Evolutionary conservation across 306 rosid species (phyloP).

Genomic region (Leucaena leucocephala): DNA sequence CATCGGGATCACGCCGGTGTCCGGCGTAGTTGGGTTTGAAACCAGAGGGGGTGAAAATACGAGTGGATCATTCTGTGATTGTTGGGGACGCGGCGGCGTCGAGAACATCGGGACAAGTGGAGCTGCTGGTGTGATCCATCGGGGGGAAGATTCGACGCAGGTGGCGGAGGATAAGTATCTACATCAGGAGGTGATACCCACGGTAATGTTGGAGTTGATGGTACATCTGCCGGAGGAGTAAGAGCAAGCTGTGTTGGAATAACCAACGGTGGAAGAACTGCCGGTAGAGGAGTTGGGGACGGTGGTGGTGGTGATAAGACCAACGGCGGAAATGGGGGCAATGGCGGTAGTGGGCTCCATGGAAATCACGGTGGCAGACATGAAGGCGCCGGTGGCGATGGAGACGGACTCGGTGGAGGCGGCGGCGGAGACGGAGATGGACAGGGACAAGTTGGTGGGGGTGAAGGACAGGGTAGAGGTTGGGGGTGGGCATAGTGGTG

Average conservation of each 20-base stretch:
- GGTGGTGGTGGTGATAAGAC: conserved; percentile 25
- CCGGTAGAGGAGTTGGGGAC: conserved; percentile 35
- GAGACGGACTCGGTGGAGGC: conserved; percentile 9
- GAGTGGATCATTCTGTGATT: conserved; percentile 44
- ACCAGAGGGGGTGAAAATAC: conserved; percentile 44
- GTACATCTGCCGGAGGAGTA: conserved; percentile 45
- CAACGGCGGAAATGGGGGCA: conserved; percentile 33
- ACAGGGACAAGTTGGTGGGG: neutral
- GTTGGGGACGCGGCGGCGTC: conserved; percentile 47
- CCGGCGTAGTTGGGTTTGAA: conserved; percentile 47
- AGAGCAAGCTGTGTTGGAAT: conserved; percentile 53
- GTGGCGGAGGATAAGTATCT: conserved; percentile 34
- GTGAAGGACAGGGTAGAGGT: neutral
- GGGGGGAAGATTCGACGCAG: conserved; percentile 36
- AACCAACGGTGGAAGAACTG: conserved; percentile 34
- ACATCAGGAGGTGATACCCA: conserved; percentile 51
- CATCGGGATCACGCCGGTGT: conserved; percentile 23
- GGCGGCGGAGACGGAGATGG: conserved; percentile 1
- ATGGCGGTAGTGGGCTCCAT: neutral
- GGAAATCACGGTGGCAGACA: conserved; percentile 11
- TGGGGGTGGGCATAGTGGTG: conserved; percentile 14
- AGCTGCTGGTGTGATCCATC: conserved; percentile 45
- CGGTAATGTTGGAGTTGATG: conserved; percentile 51
- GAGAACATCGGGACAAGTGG: conserved; percentile 48
- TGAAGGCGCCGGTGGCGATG: neutral